A percentile compares a stretch with the other conserved stretches of the same genome.
phyloP scores from a whole-genome alignment of 495 filamentous ascomycete species.

The Hypomontagnella submonticulosa region DNA sequence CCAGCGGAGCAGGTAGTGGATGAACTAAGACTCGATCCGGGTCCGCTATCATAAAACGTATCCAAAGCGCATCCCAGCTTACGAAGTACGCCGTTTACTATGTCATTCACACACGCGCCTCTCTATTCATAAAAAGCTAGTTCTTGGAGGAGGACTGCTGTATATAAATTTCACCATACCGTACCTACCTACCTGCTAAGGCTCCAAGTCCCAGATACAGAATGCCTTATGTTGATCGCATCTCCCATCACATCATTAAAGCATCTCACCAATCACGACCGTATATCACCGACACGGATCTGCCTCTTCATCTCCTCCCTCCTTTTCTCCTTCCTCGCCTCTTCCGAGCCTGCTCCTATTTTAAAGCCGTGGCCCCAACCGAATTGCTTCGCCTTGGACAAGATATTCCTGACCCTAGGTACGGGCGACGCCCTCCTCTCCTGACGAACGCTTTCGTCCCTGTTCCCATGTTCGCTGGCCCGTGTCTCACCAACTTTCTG shows the following conservation, averaged over 20 bases:
- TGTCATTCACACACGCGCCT: no score
- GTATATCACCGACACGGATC: constrained; percentile 28
- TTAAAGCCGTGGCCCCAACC: constrained; percentile 21
- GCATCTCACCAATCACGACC: neutral
- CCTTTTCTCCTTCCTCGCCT: constrained; percentile 39
- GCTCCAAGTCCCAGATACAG: neutral
- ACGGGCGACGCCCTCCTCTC: constrained; percentile 6
- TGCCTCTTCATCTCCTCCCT: constrained; percentile 40
- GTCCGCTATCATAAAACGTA: no score
- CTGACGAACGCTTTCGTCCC: neutral
- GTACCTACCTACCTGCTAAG: neutral
- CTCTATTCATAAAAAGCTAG: no score
- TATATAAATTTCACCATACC: neutral
- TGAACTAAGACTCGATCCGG: no score
- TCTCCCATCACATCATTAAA: no score
- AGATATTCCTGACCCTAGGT: constrained; percentile 34
- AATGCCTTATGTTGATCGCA: no score
- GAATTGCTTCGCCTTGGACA: constrained; percentile 42
- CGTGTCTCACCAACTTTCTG: neutral
- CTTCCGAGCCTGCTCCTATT: constrained; percentile 32
- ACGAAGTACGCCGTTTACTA: no score
- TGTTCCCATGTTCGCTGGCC: neutral
- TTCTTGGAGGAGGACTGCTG: neutral
- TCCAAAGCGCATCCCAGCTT: no score
- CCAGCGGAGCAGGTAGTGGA: no score